Base-by-base conservation (phyloP, 495 filamentous ascomycete species). In the Aspergillus carlsbadensis region DNA sequence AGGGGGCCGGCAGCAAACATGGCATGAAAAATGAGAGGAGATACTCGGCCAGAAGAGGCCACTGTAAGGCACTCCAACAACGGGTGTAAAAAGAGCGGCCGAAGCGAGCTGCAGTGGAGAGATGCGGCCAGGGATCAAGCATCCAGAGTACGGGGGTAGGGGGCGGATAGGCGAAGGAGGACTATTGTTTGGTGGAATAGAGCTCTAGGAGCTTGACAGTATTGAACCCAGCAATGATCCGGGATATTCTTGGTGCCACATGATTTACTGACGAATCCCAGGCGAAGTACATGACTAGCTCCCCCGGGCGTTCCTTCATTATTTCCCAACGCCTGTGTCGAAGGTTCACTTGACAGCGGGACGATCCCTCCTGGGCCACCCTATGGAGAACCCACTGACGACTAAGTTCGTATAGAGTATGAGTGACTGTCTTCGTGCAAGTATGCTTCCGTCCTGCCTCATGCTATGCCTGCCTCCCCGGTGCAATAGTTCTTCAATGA, bases 61-160 rank as follows among this genome's bases (percentile, higher is more conserved):
- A 10, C 42, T 53, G 52, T 54, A 49, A 49, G 39, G 57, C 53
- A 54, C 57, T 34, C 26, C 49, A n/a, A 40, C 41, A 46, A 53
- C 37, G 24, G 47, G 26, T 14, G 33, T 56, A 46, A 55, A 48
- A 33, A 62, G 43, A 54, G 22, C 42, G 26, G 47, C 36, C 22
- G 56, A 43, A 64, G 43, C 57, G 65, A 57, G 41, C 33, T 47
- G 48, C 53, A 64, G 58, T 55, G 34, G 61, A 61, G 56, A 52
- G 48, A 36, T 21, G 53, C 21, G 29, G 35, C 34, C 18, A 58
- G 41, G 57, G 57, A 60, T 64, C 57, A 54, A 37, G 50, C 54
- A 57, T 59, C 50, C 26, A 34, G 33, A 18, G 39, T 33, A 22
- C 41, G 18, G 34, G 33, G 20, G 39, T 34, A 21, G 45, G 34